Evolutionary conservation across 202 grass and related monocot species (phyloP).

Genomic region (Zoysia matrella): DNA sequence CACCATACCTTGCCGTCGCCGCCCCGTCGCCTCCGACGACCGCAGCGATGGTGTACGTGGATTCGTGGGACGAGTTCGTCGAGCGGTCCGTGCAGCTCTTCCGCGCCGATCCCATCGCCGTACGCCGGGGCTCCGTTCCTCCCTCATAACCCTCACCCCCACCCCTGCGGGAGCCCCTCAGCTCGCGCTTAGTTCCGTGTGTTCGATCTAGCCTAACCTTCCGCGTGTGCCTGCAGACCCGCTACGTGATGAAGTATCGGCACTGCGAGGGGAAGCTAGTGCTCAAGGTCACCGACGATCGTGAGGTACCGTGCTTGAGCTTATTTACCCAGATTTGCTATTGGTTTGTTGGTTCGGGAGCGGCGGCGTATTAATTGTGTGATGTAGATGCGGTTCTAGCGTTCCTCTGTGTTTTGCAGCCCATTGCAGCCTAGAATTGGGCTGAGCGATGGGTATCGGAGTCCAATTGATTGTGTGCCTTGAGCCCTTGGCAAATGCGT

Average conservation of each 20-base stretch:
- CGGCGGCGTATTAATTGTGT: background rate
- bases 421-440: background rate
- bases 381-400: background rate
- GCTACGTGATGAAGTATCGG: constrained; percentile 90
- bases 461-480: background rate
- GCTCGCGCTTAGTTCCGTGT: background rate
- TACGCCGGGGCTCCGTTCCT: constrained; percentile 28
- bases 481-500: background rate
- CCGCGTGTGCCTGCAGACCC: constrained; percentile 51
- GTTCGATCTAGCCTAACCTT: constrained; percentile 20
- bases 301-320: constrained; percentile 49
- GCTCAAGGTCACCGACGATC: constrained; percentile 95
- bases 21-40: background rate
- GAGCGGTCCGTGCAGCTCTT: constrained; percentile 87
- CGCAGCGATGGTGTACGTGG: constrained; percentile 85
- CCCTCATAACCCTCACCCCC: background rate
- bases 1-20: background rate
- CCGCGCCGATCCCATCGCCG: constrained; percentile 76
- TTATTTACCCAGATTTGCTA: constrained; percentile 22
- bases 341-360: background rate
- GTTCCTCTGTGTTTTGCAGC: background rate
- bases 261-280: constrained; percentile 97
- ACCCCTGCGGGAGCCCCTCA: background rate
- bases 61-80: constrained; percentile 96
- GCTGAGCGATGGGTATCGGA: constrained; percentile 1